Base-by-base conservation (phyloP, 345 rosid species). In the Camelina laxa region DNA sequence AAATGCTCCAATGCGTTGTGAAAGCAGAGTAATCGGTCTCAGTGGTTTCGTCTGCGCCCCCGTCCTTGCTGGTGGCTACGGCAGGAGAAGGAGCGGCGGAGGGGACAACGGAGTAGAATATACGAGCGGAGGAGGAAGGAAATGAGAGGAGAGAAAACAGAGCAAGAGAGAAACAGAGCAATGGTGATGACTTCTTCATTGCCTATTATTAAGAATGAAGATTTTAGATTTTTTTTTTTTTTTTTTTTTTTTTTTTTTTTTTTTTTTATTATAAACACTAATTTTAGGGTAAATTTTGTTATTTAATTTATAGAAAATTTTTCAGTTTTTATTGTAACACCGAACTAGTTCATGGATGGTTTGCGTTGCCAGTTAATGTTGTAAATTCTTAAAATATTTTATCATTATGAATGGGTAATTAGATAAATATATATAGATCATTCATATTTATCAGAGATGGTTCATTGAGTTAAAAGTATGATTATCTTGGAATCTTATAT, bases 51-150 rank as follows among this genome's bases (percentile, higher is more conserved):
- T n/a, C 56, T 20, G 10, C 30, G 30, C 15, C 48, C 17, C 31
- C 13, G 14, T n/a, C 20, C 5, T 44, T 59, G 9, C 19, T 60
- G 49, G 65, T 13, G 30, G 17, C 13, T 49, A 49, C 50, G 72
- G 39, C n/a, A 9, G 72, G 6, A 42, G 63, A 55, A 69, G 63
- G 63, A 41, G 73, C 64, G 5, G 73, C 63, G 54, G 73, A 55
- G 30, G 63, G 72, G 19, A 41, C 54, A 24, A 24, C 4, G 41
- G 73, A 42, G 24, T 64, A 69, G 73, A 56, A 16, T 30, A 69
- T 55, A 69, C 73, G 73, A 56, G 73, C 42, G 17, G 73, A 38
- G 7, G 63, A 68, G 19, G 71, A 67, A 51, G 60, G 22, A 20
- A 35, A 67, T 5, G 60, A 67, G 50, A 67, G 19, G 30, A 69